Percentiles rank a stretch among this genome's conserved stretches.
phyloP scores from a whole-genome alignment of 306 rosid genomes.

The Luffa aegyptiaca region DNA sequence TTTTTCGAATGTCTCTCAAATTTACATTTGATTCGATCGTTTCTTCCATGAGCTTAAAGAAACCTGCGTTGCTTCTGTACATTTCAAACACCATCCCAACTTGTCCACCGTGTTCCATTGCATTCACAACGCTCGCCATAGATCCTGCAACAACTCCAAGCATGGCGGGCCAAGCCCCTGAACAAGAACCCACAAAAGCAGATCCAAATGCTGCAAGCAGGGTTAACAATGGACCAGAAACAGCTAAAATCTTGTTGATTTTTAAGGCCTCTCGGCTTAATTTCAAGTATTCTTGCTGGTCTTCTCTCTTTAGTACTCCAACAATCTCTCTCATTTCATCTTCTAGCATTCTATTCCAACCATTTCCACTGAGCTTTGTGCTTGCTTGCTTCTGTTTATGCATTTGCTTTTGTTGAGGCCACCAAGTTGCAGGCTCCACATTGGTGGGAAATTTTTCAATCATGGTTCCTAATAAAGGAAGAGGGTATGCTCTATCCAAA shows the following conservation, averaged over 20 bases:
- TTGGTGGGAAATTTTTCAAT: slow-evolving; percentile 53
- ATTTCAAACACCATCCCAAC: slow-evolving; percentile 78
- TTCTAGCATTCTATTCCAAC: slow-evolving; percentile 52
- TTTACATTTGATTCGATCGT: slow-evolving; percentile 31
- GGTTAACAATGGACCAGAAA: slow-evolving; percentile 55
- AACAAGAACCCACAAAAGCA: slow-evolving; percentile 8
- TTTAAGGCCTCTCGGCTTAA: slow-evolving; percentile 30
- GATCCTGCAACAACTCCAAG: slow-evolving; percentile 50
- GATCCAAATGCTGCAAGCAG: slow-evolving; percentile 52
- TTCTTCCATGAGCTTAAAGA: slow-evolving; percentile 61
- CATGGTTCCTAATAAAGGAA: slow-evolving; percentile 71
- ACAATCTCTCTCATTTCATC: slow-evolving; percentile 47
- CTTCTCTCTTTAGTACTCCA: slow-evolving; percentile 33
- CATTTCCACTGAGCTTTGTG: slow-evolving; percentile 12
- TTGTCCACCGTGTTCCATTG: slow-evolving; percentile 76
- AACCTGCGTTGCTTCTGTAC: slow-evolving; percentile 45
- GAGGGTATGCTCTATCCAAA: slow-evolving; percentile 71
- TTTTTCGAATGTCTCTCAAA: slow-evolving; percentile 23
- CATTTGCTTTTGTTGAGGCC: slow-evolving; percentile 38
- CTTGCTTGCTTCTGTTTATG: background rate
- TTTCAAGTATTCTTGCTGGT: slow-evolving; percentile 38
- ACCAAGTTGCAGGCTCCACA: slow-evolving; percentile 66
- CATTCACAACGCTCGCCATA: slow-evolving; percentile 50
- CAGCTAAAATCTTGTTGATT: slow-evolving; percentile 39
- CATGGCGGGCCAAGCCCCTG: slow-evolving; percentile 35